Evolutionary conservation across 1,139 yeast species (phyloP).

Genomic region (Kazachstania sp.): DNA sequence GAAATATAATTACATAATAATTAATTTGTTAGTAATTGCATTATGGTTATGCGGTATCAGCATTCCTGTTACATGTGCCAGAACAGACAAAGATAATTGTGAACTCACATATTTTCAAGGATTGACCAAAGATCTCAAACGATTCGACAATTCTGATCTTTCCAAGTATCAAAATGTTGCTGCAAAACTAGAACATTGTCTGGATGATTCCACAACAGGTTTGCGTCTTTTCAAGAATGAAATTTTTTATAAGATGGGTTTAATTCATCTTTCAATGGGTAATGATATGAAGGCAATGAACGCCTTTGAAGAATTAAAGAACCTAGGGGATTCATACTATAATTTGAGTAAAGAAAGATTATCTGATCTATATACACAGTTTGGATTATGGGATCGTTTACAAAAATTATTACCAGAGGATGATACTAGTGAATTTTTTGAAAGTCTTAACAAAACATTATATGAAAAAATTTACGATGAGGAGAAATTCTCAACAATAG

Average conservation of each 20-base stretch:
- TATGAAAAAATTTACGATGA: conserved; percentile 6
- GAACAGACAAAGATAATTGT: background rate
- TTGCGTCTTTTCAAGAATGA: conserved; percentile 11
- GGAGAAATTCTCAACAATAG: conserved; percentile 5
- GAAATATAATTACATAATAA: too few species aligned
- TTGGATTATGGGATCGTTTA: conserved; percentile 25
- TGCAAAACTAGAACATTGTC: conserved; percentile 9
- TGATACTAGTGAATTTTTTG: conserved; percentile 6
- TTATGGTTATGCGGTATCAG: too few species aligned
- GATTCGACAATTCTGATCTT: conserved; percentile 5
- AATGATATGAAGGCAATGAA: conserved; percentile 22
- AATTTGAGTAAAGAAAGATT: conserved; percentile 19
- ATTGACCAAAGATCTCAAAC: background rate
- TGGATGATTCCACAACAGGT: conserved; percentile 2
- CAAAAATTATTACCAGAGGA: conserved; percentile 4
- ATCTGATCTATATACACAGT: conserved; percentile 20
- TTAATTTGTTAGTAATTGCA: too few species aligned
- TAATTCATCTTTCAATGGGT: conserved; percentile 23
- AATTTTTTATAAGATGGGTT: conserved; percentile 22
- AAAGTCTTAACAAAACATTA: conserved; percentile 10
- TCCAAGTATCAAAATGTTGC: conserved; percentile 9
- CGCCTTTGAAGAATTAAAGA: conserved; percentile 16
- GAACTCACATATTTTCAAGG: background rate
- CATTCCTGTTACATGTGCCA: too few species aligned
- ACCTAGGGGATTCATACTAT: conserved; percentile 14